phyloP scores from a whole-genome alignment of 306 rosid species.

The Vicia villosa region DNA sequence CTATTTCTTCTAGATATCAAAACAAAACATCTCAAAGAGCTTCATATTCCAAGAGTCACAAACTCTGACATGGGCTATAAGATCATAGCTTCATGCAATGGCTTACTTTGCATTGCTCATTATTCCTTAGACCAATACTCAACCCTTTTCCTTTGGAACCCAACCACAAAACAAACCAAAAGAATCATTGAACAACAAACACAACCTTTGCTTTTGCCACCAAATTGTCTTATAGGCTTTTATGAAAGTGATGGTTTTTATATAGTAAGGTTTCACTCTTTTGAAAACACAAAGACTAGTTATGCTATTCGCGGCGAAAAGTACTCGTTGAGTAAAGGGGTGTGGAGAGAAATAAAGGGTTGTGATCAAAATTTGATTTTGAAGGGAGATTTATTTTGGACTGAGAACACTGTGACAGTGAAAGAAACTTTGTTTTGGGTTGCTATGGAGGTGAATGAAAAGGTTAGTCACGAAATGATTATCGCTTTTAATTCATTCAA shows the following conservation, averaged over 20 bases:
- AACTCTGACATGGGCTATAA: conserved; percentile 41
- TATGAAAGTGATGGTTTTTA: conserved; percentile 17
- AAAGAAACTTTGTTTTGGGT: conserved; percentile 34
- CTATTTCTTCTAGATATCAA: conserved; percentile 24
- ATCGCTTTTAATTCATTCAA: conserved; percentile 21
- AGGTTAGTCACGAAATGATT: conserved; percentile 24
- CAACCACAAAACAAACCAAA: conserved; percentile 29
- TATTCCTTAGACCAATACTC: conserved; percentile 32
- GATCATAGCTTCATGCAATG: conserved; percentile 39
- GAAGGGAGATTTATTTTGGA: conserved; percentile 39
- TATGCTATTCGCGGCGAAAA: conserved; percentile 19
- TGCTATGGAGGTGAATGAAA: conserved; percentile 36
- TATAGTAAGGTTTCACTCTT: conserved; percentile 36
- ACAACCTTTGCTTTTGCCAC: conserved; percentile 31
- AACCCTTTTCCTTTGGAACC: conserved; percentile 41
- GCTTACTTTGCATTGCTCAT: conserved; percentile 34
- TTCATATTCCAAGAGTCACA: conserved; percentile 35
- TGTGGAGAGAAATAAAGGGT: conserved; percentile 36
- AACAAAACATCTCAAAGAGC: conserved; percentile 13
- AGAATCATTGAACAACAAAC: conserved; percentile 4
- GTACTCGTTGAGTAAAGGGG: conserved; percentile 7
- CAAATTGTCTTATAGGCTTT: conserved; percentile 44
- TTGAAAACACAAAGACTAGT: not conserved
- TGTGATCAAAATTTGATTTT: conserved; percentile 13
- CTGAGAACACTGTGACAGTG: conserved; percentile 34